phyloP scores from a whole-genome alignment of 441 rosid genomes.

The Erysimum pusillum region DNA sequence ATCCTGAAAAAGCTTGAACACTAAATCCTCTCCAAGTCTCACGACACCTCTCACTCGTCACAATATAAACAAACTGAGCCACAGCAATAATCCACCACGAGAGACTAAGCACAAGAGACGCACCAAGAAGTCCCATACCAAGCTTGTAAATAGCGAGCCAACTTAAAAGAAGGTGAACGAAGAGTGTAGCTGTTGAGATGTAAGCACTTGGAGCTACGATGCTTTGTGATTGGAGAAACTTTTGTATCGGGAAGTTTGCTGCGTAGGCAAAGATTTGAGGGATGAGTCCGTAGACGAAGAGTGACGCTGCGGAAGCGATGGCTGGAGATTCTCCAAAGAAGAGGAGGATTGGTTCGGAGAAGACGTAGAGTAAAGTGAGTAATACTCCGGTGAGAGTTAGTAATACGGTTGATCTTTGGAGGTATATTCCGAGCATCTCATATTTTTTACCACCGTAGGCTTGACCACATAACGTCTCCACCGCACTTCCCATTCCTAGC shows the following conservation, averaged over 20 bases:
- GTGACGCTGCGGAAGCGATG: conserved; percentile 62
- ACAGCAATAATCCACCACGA: conserved; percentile 71
- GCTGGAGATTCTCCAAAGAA: conserved; percentile 59
- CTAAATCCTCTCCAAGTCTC: conserved; percentile 63
- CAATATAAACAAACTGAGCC: conserved; percentile 61
- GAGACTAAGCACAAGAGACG: conserved; percentile 63
- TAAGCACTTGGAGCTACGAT: conserved; percentile 72
- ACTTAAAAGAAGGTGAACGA: conserved; percentile 53
- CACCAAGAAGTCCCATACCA: conserved; percentile 63
- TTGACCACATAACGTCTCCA: conserved; percentile 75
- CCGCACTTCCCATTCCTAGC: conserved; percentile 76
- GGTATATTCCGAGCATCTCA: conserved; percentile 64
- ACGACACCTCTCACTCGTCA: conserved; percentile 56
- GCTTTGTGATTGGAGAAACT: conserved; percentile 72
- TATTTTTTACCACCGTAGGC: conserved; percentile 65
- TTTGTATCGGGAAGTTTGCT: conserved; percentile 66
- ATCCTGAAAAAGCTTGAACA: conserved; percentile 57
- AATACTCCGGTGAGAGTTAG: conserved; percentile 58
- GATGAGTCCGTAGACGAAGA: conserved; percentile 65
- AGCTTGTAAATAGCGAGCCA: conserved; percentile 58
- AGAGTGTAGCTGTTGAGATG: conserved; percentile 59
- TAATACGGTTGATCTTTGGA: conserved; percentile 66
- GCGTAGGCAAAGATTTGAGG: conserved; percentile 78
- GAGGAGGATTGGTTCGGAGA: conserved; percentile 58
- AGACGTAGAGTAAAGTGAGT: conserved; percentile 55